Conservation (phyloP, 2,329 filamentous ascomycete genomes). For the Sporothrix pallida region DNA sequence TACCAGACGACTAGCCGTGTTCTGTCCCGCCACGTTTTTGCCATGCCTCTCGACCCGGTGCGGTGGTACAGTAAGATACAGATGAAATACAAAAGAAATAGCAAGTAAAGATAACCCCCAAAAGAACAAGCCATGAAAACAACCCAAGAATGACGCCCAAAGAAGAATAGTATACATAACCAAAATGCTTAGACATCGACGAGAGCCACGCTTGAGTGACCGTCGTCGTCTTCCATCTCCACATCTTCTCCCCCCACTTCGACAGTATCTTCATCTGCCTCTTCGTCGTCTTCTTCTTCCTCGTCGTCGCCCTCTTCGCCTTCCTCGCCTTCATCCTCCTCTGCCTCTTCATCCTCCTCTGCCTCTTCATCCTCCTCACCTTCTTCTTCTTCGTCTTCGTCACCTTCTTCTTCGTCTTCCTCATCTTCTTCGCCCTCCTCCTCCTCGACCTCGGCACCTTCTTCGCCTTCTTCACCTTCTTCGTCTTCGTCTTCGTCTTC, state of each 20-base stretch:
- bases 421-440: not conserved
- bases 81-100: not conserved
- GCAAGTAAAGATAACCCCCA: not conserved
- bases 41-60: not conserved
- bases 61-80: slow-evolving; percentile 5
- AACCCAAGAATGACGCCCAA: not conserved
- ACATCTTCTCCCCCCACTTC: slow-evolving; percentile 23
- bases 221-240: slow-evolving; percentile 30
- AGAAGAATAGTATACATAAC: slow-evolving; percentile 1
- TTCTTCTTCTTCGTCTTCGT: slow-evolving; percentile 33
- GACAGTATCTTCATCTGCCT: slow-evolving; percentile 29
- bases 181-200: slow-evolving; percentile 6
- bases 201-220: slow-evolving; percentile 15
- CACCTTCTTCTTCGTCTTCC: slow-evolving; percentile 26
- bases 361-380: slow-evolving; percentile 39
- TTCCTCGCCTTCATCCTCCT: not conserved
- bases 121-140: not conserved
- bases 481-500: slow-evolving; percentile 35
- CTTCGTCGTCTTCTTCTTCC: slow-evolving; percentile 30
- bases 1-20: not conserved
- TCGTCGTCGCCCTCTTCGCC: slow-evolving; percentile 6
- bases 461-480: slow-evolving; percentile 39
- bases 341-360: slow-evolving; percentile 39
- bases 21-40: not conserved
- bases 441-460: not conserved